phyloP scores from a whole-genome alignment of 225 moss, liverwort and hornwort species.

The Bryum argenteum region DNA sequence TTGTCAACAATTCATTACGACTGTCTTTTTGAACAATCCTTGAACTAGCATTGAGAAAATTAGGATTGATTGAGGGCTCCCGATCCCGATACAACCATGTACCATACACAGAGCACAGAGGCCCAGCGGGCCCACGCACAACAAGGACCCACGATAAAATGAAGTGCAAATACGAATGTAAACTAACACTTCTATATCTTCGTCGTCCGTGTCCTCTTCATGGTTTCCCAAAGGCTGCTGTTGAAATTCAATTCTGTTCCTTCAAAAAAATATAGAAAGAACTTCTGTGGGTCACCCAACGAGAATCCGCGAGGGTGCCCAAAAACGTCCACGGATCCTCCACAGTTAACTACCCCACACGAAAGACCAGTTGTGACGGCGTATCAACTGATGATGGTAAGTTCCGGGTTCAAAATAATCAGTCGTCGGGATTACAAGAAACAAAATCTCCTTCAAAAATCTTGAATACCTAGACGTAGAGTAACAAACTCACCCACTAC shows the following conservation, averaged over 20 bases:
- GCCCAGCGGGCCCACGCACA: too few species aligned
- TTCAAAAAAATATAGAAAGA: conserved; percentile 15
- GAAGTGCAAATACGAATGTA: background rate
- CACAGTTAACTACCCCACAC: background rate
- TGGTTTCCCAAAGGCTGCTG: conserved; percentile 21
- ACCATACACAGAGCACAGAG: background rate
- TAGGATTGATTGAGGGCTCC: conserved; percentile 18
- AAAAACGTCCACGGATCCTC: background rate
- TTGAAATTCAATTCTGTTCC: conserved; percentile 23
- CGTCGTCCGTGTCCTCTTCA: conserved; percentile 21
- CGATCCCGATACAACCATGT: background rate
- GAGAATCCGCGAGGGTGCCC: conserved; percentile 6
- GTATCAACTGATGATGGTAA: conserved; percentile 25
- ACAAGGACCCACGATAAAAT: conserved; percentile 10
- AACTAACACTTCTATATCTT: conserved; percentile 1
- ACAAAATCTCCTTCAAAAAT: conserved; percentile 24
- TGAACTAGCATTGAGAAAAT: conserved; percentile 25
- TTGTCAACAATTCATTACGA: conserved; percentile 46
- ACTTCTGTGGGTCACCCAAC: conserved; percentile 11
- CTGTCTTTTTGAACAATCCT: conserved; percentile 29
- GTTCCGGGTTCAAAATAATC: conserved; percentile 1
- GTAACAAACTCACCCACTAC: background rate
- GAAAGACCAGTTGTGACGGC: background rate
- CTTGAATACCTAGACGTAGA: conserved; percentile 5
- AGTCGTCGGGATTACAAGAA: conserved; percentile 15